Conservation (phyloP, 31 red algal species). For the Odonthalia washingtoniensis region DNA sequence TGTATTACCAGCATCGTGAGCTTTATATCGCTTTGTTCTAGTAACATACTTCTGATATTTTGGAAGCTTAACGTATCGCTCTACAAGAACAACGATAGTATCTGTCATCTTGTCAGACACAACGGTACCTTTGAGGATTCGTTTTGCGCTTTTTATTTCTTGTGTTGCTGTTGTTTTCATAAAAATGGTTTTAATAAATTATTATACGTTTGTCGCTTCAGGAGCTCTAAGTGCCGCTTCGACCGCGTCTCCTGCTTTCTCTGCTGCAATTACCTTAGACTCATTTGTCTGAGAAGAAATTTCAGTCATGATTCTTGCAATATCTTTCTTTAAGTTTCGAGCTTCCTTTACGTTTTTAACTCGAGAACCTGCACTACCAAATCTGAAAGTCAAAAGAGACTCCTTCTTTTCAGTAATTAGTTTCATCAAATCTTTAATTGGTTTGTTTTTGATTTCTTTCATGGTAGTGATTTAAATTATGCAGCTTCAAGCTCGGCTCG, state of each 20-base stretch:
- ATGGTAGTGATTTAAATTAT: conserved; percentile 9
- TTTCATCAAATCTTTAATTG: conserved; percentile 6
- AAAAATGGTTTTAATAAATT: conserved; percentile 7
- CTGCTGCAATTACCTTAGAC: conserved; percentile 2
- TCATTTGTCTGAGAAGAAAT: conserved; percentile 13
- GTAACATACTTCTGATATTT: conserved; percentile 10
- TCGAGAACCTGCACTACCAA: too few relatives aligned
- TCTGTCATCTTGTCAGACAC: background rate
- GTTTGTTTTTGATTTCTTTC: conserved; percentile 17
- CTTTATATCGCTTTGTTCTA: background rate
- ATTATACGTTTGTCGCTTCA: background rate
- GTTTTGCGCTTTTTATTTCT: too few relatives aligned
- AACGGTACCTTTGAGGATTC: conserved; percentile 8
- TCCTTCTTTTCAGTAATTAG: conserved; percentile 1
- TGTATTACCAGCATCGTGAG: conserved; percentile 19
- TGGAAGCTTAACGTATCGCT: background rate
- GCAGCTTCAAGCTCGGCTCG: too few relatives aligned
- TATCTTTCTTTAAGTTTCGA: conserved; percentile 15
- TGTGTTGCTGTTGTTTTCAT: background rate
- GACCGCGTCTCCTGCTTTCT: background rate
- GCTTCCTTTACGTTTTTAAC: too few relatives aligned
- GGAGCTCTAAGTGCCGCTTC: background rate
- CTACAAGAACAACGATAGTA: conserved; percentile 17
- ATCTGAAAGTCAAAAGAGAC: background rate
- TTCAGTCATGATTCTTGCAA: background rate